Conservation (phyloP, 1,139 yeast genomes). For the Saccharomyces uvarum region DNA sequence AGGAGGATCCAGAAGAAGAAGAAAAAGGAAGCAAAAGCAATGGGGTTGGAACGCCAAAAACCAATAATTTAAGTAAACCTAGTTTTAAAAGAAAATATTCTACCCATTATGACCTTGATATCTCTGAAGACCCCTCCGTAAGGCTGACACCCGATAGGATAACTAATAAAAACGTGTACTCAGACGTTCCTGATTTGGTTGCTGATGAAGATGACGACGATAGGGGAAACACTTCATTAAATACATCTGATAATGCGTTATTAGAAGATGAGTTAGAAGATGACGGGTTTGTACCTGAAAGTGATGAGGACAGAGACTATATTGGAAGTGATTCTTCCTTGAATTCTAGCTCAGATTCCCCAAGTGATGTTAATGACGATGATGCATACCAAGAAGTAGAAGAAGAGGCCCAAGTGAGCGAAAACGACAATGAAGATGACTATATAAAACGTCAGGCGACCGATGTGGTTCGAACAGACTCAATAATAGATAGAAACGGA, state of each 20-base stretch:
- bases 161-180: constrained; percentile 10
- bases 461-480: constrained; percentile 10
- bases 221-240: constrained; percentile 23
- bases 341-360: constrained; percentile 2
- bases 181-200: constrained; percentile 26
- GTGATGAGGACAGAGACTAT: constrained; percentile 25
- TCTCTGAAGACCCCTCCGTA: constrained; percentile 8
- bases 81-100: not conserved
- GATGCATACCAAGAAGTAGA: constrained; percentile 7
- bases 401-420: constrained; percentile 9
- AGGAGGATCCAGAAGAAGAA: not conserved
- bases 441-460: constrained; percentile 20
- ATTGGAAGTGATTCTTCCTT: constrained; percentile 16
- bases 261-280: constrained; percentile 26
- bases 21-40: not conserved
- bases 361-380: constrained; percentile 8
- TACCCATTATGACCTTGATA: not conserved
- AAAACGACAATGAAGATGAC: constrained; percentile 20
- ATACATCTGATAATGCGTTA: constrained; percentile 29
- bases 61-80: not conserved
- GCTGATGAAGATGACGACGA: constrained; percentile 28
- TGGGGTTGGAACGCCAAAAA: not conserved
- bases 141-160: constrained; percentile 18
- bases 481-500: constrained; percentile 13
- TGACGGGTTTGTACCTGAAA: constrained; percentile 15